Base-by-base conservation (phyloP, 2,329 filamentous ascomycete genomes). In the Hymenotorrendiella dingleyae region DNA sequence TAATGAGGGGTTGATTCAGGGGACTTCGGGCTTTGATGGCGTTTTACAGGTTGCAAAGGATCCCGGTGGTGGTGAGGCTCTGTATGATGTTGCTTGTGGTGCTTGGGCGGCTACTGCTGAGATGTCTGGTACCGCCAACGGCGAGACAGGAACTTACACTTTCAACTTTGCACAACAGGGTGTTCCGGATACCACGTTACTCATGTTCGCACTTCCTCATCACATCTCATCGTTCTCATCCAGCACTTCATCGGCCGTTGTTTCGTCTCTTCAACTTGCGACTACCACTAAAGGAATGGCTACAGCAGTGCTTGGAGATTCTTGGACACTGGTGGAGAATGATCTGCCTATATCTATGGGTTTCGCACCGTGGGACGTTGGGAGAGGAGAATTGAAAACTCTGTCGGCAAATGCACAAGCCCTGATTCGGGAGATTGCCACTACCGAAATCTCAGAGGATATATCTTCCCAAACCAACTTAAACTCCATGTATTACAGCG, bases 401-500 rank as follows among this genome's bases (percentile, higher is more conserved):
- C 45, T 88, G 57, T 71, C 72, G 7, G 57, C 66, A 2, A 65
- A 69, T n/a, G 75, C 79, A 1, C 78, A 81, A 52, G 61, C 70
- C 2, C 67, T 69, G 2, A 83, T 94, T 43, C 66, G 68, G 26
- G 68, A 73, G 1, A 70, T 81, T 7, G 84, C 87, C 1, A 69
- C 73, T n/a, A 74, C 71, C 16, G 93, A 98, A 62, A 68, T 94
- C 1, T 74, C 77, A 1, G 82, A 93, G 63, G 74, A 89, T 59
- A 86, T 96, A 64, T 64, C 70, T n/a, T 67, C 69, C 0, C 82
- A 93, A 57, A 79, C 80, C 4, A 78, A 93, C 50, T 69, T 86
- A 26, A 77, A 91, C 60, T 94, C 88, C 27, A 90, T 95, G 80
- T 97, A 97, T 64, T 96, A 84, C 63, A 86, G 85, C 54, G 93